These are phyloP conservation scores for Cicer judaicum DNA, from an alignment of 306 rosid species.

Conservation along the genomic window DNA sequence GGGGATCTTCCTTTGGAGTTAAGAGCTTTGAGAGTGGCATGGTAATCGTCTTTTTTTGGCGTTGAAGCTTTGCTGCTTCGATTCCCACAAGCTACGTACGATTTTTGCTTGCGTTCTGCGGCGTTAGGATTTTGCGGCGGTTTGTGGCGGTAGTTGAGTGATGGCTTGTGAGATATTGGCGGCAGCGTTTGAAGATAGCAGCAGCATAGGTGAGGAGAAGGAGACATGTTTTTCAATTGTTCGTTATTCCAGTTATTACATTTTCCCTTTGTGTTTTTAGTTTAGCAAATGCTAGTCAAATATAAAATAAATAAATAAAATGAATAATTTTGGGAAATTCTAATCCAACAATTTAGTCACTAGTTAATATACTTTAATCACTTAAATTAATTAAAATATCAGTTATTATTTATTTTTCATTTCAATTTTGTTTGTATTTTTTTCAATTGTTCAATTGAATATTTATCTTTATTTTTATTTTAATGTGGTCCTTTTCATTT, in stretches of 20 bases:
- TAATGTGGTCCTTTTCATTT: no score
- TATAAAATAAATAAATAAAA: no score
- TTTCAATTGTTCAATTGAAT: no score
- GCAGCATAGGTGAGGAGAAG: conserved; percentile 38
- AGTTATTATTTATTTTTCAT: no score
- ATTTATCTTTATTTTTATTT: no score
- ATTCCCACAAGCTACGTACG: conserved; percentile 44
- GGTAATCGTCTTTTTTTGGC: conserved; percentile 64
- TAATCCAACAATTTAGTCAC: no score
- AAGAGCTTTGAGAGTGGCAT: conserved; percentile 81
- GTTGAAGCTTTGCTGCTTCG: conserved; percentile 39
- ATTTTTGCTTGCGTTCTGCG: conserved; percentile 35
- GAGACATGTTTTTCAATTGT: conserved; percentile 47
- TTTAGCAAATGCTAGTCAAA: no score
- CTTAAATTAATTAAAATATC: no score
- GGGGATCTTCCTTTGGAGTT: conserved; percentile 87
- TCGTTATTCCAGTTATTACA: conserved; percentile 35
- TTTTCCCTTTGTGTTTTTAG: neutral
- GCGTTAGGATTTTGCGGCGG: conserved; percentile 21
- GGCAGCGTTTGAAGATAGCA: conserved; percentile 57
- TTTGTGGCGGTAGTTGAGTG: conserved; percentile 25
- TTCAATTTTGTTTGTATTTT: no score
- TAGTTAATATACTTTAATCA: no score
- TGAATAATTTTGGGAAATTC: no score
- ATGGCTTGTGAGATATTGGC: conserved; percentile 49